Conservation (phyloP, 23 red algal species). For the Gracilariopsis chorda region DNA sequence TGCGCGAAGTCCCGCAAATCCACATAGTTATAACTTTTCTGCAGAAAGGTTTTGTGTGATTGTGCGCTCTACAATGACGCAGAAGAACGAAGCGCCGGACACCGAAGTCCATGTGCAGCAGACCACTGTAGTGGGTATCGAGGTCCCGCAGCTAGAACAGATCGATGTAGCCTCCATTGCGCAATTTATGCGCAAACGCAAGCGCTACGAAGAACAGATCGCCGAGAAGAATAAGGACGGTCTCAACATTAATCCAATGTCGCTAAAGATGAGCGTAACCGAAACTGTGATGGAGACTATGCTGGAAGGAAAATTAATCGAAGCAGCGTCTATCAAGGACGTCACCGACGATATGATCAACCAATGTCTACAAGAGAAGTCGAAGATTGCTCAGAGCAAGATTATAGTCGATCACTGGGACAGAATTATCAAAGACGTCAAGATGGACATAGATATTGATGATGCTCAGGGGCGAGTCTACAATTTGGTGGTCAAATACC, state of each 20-base stretch:
- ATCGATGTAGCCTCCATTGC: neutral
- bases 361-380: neutral
- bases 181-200: neutral
- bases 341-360: slow-evolving; percentile 8
- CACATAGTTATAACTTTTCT: neutral
- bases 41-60: neutral
- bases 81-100: neutral
- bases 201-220: slow-evolving; percentile 13
- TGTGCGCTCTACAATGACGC: neutral
- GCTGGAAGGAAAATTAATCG: neutral
- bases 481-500: neutral
- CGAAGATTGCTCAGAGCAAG: neutral
- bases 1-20: neutral
- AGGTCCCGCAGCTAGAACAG: neutral
- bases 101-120: neutral
- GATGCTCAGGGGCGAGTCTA: neutral
- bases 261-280: neutral
- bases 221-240: slow-evolving; percentile 26
- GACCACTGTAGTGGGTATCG: neutral
- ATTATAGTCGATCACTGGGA: neutral
- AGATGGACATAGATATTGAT: slow-evolving; percentile 4
- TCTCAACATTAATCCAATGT: neutral
- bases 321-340: neutral
- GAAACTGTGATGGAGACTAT: neutral
- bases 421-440: neutral